Conservation (phyloP, 2,329 filamentous ascomycete species). For the Diaporthe nobilis region DNA sequence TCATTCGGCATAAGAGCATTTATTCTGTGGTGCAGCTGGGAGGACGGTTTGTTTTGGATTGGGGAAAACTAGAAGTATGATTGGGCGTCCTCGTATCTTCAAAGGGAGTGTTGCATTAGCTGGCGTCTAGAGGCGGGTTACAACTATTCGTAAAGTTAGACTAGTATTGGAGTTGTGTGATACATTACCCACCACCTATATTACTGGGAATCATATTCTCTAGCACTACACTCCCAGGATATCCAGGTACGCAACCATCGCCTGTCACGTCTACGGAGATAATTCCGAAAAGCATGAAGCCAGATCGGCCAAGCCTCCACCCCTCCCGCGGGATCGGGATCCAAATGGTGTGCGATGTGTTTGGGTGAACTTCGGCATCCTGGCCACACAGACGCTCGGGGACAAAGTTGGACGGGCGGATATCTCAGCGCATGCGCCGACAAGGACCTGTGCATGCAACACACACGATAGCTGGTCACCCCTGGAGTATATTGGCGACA, state of each 20-base stretch:
- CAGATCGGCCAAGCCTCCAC: background rate
- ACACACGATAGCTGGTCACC: background rate
- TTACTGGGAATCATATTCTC: background rate
- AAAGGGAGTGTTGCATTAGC: conserved; percentile 9
- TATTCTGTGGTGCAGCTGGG: background rate
- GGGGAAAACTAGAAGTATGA: background rate
- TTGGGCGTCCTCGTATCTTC: background rate
- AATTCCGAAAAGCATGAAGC: background rate
- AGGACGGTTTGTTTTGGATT: background rate
- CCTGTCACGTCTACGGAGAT: background rate
- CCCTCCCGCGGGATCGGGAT: background rate
- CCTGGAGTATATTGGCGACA: background rate
- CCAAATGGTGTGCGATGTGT: background rate
- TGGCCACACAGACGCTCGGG: background rate
- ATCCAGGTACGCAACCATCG: background rate
- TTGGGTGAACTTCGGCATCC: conserved; percentile 2
- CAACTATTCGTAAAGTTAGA: background rate
- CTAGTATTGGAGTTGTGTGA: conserved; percentile 6
- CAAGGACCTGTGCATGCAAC: background rate
- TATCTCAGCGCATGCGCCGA: background rate
- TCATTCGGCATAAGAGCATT: background rate
- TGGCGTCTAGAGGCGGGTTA: conserved; percentile 15
- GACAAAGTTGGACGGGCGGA: background rate
- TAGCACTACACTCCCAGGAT: too few species aligned
- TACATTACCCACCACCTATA: background rate